A percentile compares a stretch with the other conserved stretches of the same genome.
phyloP scores from a whole-genome alignment of 371 early-diverging fungal species.

The Batrachochytrium dendrobatidis region DNA sequence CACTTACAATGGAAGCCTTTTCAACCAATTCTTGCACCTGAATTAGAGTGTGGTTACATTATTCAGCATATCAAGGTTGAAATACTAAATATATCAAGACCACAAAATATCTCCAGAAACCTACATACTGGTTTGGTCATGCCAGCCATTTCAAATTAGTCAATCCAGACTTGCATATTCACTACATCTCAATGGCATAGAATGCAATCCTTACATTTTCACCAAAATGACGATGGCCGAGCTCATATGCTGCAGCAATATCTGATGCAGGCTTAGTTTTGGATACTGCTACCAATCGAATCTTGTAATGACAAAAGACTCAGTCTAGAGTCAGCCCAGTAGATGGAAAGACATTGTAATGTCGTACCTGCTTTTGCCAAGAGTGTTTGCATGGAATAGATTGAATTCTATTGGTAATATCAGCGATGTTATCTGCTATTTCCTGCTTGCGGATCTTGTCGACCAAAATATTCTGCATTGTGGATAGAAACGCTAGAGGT shows the following conservation, averaged over 20 bases:
- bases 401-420: not conserved
- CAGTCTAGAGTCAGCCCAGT: not conserved
- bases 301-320: slow-evolving; percentile 9
- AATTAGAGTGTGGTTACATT: too few species aligned
- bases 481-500: too few species aligned
- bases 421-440: not conserved
- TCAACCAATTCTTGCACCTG: slow-evolving; percentile 87
- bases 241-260: slow-evolving; percentile 63
- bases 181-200: not conserved
- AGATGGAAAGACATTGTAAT: too few species aligned
- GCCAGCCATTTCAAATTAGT: not conserved
- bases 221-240: slow-evolving; percentile 89
- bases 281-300: slow-evolving; percentile 83
- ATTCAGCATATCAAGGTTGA: too few species aligned
- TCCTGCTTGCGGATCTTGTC: not conserved
- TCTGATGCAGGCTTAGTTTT: slow-evolving; percentile 83
- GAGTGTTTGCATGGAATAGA: not conserved
- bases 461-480: too few species aligned
- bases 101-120: not conserved
- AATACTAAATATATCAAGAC: too few species aligned
- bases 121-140: slow-evolving; percentile 9
- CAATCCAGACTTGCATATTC: too few species aligned
- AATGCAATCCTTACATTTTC: slow-evolving; percentile 67
- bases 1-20: slow-evolving; percentile 66
- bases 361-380: not conserved